A percentile compares a stretch with the other conserved stretches of the same genome.
Evolutionary conservation across 805 yeast species (phyloP).

Genomic region (Ascoidea asiatica): DNA sequence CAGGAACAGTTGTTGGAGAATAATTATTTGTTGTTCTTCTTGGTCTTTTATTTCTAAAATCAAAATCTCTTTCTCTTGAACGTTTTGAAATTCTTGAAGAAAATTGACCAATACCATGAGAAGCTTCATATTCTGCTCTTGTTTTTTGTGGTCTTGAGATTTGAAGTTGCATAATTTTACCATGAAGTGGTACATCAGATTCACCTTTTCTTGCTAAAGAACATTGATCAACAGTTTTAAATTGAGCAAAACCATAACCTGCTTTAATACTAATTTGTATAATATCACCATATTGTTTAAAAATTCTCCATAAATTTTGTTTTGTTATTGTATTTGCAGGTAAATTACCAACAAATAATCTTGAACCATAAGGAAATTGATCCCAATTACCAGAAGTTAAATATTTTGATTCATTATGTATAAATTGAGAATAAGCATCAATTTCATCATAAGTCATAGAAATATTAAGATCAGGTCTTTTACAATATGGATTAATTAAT

Average conservation of each 20-base stretch:
- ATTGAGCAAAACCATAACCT: conserved; percentile 69
- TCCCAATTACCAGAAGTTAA: conserved; percentile 44
- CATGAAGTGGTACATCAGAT: conserved; percentile 47
- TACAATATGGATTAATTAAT: conserved; percentile 26
- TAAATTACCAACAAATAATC: conserved; percentile 77
- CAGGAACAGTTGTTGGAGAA: conserved; percentile 14
- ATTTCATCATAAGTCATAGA: conserved; percentile 46
- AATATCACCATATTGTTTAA: conserved; percentile 65
- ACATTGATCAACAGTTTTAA: conserved; percentile 48
- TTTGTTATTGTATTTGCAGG: conserved; percentile 63
- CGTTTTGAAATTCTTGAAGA: conserved; percentile 2
- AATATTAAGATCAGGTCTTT: conserved; percentile 42
- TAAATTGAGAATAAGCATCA: conserved; percentile 36
- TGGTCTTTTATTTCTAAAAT: conserved; percentile 19
- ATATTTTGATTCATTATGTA: conserved; percentile 36
- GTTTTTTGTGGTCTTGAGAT: conserved; percentile 44
- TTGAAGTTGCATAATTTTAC: conserved; percentile 54
- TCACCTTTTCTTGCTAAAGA: conserved; percentile 61
- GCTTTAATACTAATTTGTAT: conserved; percentile 68
- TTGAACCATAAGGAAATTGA: conserved; percentile 59
- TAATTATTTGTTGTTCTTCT: conserved; percentile 13
- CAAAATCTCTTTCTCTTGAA: conserved; percentile 16
- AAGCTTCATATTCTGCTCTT: not conserved
- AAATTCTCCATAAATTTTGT: conserved; percentile 64
- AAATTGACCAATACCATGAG: conserved; percentile 3